Evolutionary conservation across 345 rosid genomes (phyloP).

Genomic region (Corymbia maculata): DNA sequence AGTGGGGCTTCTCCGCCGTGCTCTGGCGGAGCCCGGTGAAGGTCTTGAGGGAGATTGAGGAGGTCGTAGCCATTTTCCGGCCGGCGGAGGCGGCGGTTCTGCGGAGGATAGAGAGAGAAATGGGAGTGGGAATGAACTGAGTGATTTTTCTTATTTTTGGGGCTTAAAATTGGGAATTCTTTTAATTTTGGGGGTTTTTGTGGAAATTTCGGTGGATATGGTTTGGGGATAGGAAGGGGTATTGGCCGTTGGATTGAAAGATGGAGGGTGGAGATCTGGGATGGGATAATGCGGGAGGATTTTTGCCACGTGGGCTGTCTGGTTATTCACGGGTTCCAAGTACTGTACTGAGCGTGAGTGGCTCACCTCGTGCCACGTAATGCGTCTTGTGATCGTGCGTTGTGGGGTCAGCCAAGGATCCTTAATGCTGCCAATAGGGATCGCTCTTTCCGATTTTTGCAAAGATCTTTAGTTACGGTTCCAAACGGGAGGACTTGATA

Average conservation of each 20-base stretch:
- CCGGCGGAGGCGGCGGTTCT: neutral
- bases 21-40: constrained; percentile 71
- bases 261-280: constrained; percentile 33
- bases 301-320: neutral
- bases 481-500: no score
- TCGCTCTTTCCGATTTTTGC: neutral
- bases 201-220: constrained; percentile 32
- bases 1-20: constrained; percentile 19
- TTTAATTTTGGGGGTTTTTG: neutral
- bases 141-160: neutral
- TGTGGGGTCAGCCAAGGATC: neutral
- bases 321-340: neutral
- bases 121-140: neutral
- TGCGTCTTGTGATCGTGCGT: neutral
- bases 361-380: constrained; percentile 2
- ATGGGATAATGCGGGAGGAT: constrained; percentile 42
- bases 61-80: constrained; percentile 23
- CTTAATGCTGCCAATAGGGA: neutral
- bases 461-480: neutral
- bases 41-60: constrained; percentile 61
- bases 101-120: neutral
- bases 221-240: constrained; percentile 28
- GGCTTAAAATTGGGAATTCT: neutral
- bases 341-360: neutral
- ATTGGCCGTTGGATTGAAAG: constrained; percentile 31